phyloP scores from a whole-genome alignment of 169 alveolate species.

The Plasmodium vinckei region DNA sequence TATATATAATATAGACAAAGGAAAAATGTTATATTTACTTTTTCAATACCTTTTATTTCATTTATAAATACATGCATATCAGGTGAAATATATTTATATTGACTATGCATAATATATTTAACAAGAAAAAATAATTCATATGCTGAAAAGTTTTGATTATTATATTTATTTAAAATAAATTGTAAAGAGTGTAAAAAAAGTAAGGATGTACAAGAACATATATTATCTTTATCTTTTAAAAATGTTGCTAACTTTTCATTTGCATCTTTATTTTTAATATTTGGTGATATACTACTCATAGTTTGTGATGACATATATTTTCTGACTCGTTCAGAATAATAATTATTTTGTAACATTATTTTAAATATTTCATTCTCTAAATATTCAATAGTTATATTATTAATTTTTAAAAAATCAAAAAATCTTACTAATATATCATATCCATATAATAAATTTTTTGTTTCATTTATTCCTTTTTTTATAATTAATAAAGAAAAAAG shows the following conservation, averaged over 20 bases:
- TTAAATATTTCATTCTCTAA: slow-evolving; percentile 56
- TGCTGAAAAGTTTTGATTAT: slow-evolving; percentile 33
- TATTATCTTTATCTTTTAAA: slow-evolving; percentile 36
- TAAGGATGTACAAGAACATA: slow-evolving; percentile 62
- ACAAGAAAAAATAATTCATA: slow-evolving; percentile 57
- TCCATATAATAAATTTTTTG: slow-evolving; percentile 57
- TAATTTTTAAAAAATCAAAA: slow-evolving; percentile 14
- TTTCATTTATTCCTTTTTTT: slow-evolving; percentile 50
- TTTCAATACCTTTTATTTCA: slow-evolving; percentile 62
- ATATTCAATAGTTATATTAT: slow-evolving; percentile 34
- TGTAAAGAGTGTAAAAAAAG: slow-evolving; percentile 46
- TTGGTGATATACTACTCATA: neutral
- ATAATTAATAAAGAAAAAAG: slow-evolving; percentile 36
- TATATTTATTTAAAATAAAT: slow-evolving; percentile 25
- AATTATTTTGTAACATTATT: slow-evolving; percentile 36
- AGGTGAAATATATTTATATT: slow-evolving; percentile 13
- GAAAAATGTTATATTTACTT: slow-evolving; percentile 36
- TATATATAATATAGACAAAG: slow-evolving; percentile 39
- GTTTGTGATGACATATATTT: slow-evolving; percentile 19
- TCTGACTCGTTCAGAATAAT: slow-evolving; percentile 34
- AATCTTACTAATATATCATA: slow-evolving; percentile 38
- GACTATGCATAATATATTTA: slow-evolving; percentile 49
- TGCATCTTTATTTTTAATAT: neutral
- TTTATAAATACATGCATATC: slow-evolving; percentile 28
- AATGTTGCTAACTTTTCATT: slow-evolving; percentile 20